These are phyloP conservation scores for Mycena galericulata DNA, from an alignment of 768 basidiomycete genomes.

Conservation along the genomic window DNA sequence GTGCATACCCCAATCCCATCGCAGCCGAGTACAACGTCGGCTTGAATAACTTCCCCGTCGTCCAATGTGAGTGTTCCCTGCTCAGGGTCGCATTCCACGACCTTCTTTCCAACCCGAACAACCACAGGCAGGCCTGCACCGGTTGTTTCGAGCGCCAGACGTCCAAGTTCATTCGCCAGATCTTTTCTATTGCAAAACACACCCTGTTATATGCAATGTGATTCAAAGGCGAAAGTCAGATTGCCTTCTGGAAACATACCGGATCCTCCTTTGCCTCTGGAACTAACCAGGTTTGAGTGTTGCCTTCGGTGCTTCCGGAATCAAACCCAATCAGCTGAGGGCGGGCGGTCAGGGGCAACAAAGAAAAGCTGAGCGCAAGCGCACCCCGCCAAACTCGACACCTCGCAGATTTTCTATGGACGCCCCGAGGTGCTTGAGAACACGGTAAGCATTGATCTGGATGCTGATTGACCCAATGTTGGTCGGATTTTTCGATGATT, in stretches of 20 bases:
- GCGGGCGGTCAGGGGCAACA: neutral
- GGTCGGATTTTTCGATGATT: neutral
- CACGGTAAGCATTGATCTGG: constrained; percentile 3
- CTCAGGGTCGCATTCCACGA: constrained; percentile 17
- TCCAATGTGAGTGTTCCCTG: neutral
- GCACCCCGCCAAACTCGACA: constrained; percentile 2
- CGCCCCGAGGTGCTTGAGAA: constrained; percentile 14
- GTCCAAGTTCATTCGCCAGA: constrained; percentile 3
- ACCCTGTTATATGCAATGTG: neutral
- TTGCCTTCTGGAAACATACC: neutral
- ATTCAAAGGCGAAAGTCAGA: neutral
- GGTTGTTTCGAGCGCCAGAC: neutral
- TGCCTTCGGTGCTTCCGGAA: constrained; percentile 5
- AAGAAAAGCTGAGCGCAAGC: neutral
- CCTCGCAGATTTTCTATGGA: neutral
- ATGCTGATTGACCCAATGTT: constrained; percentile 19
- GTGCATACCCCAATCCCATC: constrained; percentile 2
- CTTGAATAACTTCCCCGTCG: constrained; percentile 5
- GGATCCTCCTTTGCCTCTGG: constrained; percentile 14
- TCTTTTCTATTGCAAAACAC: constrained; percentile 14
- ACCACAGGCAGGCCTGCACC: neutral
- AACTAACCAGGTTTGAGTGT: neutral
- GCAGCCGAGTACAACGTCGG: constrained; percentile 8
- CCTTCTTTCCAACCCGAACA: neutral
- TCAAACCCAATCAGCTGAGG: neutral